A percentile compares a stretch with the other conserved stretches of the same genome.
Conservation (phyloP, 768 basidiomycete genomes). For the Pulveroboletus sp. region DNA sequence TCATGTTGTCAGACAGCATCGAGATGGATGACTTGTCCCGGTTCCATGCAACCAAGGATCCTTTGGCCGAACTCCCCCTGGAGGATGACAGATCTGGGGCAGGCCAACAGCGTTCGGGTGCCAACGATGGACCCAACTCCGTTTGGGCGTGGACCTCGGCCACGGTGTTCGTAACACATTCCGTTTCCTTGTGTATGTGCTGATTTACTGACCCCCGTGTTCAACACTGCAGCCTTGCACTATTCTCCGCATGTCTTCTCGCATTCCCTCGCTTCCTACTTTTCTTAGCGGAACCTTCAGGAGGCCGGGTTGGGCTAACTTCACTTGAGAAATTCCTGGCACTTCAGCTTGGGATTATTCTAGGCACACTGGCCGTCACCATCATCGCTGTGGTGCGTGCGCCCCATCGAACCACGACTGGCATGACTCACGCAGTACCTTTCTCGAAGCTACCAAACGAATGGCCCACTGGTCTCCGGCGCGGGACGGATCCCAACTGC, state of each 20-base stretch:
- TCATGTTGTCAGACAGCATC: slow-evolving; percentile 26
- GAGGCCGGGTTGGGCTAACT: slow-evolving; percentile 46
- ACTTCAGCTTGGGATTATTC: slow-evolving; percentile 58
- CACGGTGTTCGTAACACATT: slow-evolving; percentile 22
- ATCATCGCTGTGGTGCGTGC: slow-evolving; percentile 52
- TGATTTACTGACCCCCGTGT: background rate
- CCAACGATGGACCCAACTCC: slow-evolving; percentile 25
- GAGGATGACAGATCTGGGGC: slow-evolving; percentile 1
- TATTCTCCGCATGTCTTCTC: slow-evolving; percentile 36
- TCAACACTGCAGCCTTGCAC: slow-evolving; percentile 27
- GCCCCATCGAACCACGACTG: slow-evolving; percentile 2
- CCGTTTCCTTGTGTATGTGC: background rate
- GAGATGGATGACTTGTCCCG: slow-evolving; percentile 30
- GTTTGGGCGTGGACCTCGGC: slow-evolving; percentile 39
- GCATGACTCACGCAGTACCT: background rate
- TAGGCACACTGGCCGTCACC: slow-evolving; percentile 50
- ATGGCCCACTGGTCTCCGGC: slow-evolving; percentile 30
- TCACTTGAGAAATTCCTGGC: slow-evolving; percentile 67
- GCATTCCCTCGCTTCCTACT: slow-evolving; percentile 62
- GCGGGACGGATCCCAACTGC: slow-evolving; percentile 20
- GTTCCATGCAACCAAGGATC: background rate
- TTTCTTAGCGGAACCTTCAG: slow-evolving; percentile 53
- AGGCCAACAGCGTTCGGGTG: slow-evolving; percentile 1
- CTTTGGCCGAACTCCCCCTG: slow-evolving; percentile 11
- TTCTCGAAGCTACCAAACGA: slow-evolving; percentile 40